Evolutionary conservation across 768 basidiomycete species (phyloP).

Genomic region (Boletales sp.): DNA sequence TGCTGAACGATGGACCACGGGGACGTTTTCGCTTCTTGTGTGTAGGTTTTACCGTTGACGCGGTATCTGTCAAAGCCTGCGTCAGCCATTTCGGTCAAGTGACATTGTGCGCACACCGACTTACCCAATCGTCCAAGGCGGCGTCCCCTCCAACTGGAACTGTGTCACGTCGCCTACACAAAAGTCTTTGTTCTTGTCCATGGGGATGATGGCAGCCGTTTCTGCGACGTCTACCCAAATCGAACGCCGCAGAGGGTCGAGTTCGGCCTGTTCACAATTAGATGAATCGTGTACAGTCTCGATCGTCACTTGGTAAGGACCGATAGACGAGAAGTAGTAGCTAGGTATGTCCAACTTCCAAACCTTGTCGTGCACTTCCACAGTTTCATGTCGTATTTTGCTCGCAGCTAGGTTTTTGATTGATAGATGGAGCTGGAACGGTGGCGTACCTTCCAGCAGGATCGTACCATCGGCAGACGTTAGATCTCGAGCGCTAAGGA

Average conservation of each 20-base stretch:
- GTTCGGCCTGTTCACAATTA: constrained; percentile 70
- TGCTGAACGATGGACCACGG: constrained; percentile 86
- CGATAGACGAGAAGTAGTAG: constrained; percentile 74
- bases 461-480: constrained; percentile 52
- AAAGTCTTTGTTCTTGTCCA: constrained; percentile 72
- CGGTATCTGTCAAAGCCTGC: constrained; percentile 55
- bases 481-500: constrained; percentile 52
- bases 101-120: constrained; percentile 15
- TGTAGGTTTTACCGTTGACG: constrained; percentile 70
- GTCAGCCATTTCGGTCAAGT: constrained; percentile 1
- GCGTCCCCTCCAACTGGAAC: constrained; percentile 91
- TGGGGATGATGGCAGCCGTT: constrained; percentile 86
- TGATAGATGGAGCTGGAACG: constrained; percentile 75
- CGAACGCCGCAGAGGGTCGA: constrained; percentile 57
- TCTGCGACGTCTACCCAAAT: constrained; percentile 95
- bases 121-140: constrained; percentile 88
- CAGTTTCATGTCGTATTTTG: constrained; percentile 52
- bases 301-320: constrained; percentile 76
- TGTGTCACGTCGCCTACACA: constrained; percentile 89
- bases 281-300: constrained; percentile 78
- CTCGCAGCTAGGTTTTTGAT: constrained; percentile 75
- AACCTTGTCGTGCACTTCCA: constrained; percentile 44
- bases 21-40: constrained; percentile 71
- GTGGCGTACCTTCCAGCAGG: constrained; percentile 76
- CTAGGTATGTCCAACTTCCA: constrained; percentile 76